phyloP scores from a whole-genome alignment of 371 early-diverging fungal species.

The Syncephalastrum racemosum region DNA sequence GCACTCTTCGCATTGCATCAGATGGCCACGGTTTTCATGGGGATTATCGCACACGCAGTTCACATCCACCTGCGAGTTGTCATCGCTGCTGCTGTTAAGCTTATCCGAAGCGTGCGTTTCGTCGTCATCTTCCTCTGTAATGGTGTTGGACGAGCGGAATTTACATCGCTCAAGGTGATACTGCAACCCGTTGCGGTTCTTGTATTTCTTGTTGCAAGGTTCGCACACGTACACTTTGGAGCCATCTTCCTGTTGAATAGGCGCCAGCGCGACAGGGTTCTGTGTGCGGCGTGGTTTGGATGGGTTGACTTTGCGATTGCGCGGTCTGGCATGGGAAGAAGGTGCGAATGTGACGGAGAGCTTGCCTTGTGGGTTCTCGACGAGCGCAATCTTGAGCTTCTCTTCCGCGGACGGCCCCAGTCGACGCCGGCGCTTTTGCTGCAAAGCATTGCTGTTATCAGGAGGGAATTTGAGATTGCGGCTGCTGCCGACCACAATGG shows the following conservation, averaged over 20 bases:
- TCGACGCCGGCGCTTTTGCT: conserved; percentile 4
- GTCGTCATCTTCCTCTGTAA: background rate
- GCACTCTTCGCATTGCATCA: conserved; percentile 58
- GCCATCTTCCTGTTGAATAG: conserved; percentile 3
- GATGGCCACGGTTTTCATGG: conserved; percentile 24
- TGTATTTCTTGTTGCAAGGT: conserved; percentile 49
- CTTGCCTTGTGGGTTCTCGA: background rate
- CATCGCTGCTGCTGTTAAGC: conserved; percentile 9
- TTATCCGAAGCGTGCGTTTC: background rate
- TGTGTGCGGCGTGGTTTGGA: background rate
- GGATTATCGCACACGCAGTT: conserved; percentile 45
- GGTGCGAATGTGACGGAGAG: background rate
- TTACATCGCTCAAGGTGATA: conserved; percentile 52
- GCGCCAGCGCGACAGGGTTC: background rate
- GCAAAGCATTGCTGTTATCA: conserved; percentile 22
- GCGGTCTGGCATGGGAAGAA: conserved; percentile 1
- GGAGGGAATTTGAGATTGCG: background rate
- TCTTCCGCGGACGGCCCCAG: background rate
- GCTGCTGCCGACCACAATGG: conserved; percentile 6
- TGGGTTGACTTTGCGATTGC: background rate
- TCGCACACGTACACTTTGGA: conserved; percentile 33
- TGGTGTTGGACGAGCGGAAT: conserved; percentile 7
- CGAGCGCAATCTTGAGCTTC: conserved; percentile 3
- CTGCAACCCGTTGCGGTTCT: conserved; percentile 38
- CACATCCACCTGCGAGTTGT: conserved; percentile 12